phyloP scores from a whole-genome alignment of 352 stramenopile genomes.

The Globisporangium alternatum region DNA sequence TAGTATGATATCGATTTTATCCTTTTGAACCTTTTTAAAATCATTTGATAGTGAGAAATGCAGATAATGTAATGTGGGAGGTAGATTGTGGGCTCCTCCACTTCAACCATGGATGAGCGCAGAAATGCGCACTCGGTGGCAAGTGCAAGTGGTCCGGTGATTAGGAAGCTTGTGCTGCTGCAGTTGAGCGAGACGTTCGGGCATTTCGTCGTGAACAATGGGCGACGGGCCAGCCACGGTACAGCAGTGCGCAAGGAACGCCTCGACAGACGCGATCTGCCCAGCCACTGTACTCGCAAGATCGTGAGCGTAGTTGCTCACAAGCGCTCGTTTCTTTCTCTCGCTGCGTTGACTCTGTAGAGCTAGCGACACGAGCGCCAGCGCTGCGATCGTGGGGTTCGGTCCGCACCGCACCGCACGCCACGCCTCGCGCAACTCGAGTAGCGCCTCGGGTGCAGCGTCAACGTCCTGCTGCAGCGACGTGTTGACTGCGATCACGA shows the following conservation, averaged over 20 bases:
- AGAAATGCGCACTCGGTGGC: constrained; percentile 19
- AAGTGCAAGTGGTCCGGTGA: constrained; percentile 5
- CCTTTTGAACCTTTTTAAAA: not conserved
- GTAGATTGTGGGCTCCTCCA: not conserved
- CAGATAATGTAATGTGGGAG: not conserved
- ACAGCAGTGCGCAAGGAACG: constrained; percentile 9
- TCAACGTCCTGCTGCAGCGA: constrained; percentile 11
- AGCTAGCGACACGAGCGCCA: constrained; percentile 13
- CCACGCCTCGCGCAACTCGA: constrained; percentile 9
- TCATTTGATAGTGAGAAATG: not conserved
- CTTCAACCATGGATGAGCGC: constrained; percentile 8
- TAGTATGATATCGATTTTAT: not conserved
- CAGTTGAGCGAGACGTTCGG: not conserved
- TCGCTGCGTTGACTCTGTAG: not conserved
- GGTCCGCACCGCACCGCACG: constrained; percentile 1
- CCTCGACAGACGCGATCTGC: constrained; percentile 3
- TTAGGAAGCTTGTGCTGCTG: not conserved
- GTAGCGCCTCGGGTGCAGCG: not conserved
- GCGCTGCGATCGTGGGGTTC: constrained; percentile 12
- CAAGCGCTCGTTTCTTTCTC: not conserved
- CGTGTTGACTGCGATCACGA: constrained; percentile 13
- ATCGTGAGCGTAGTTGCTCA: not conserved
- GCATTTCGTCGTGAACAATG: not conserved
- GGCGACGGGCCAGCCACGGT: not conserved
- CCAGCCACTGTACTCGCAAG: not conserved